Evolutionary conservation across 495 filamentous ascomycete genomes (phyloP).

Genomic region (Articulospora tetracladia): DNA sequence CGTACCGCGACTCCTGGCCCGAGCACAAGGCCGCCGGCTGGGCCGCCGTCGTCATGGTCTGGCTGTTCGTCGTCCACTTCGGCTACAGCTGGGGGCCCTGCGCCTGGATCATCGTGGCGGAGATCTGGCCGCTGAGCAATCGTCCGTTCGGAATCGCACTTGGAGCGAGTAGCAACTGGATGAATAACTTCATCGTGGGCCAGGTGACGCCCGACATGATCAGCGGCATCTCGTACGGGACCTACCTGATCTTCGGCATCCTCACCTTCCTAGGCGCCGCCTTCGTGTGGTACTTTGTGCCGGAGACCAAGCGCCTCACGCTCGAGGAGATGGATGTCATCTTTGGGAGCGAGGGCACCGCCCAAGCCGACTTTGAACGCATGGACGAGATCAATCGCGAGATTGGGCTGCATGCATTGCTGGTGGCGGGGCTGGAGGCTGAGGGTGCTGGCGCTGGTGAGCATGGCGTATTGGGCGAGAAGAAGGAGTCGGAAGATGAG

Average conservation of each 20-base stretch:
- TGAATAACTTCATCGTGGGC: slow-evolving; percentile 56
- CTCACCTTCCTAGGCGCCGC: slow-evolving; percentile 63
- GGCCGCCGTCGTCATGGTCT: slow-evolving; percentile 77
- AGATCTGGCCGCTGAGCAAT: slow-evolving; percentile 74
- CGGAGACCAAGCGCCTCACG: slow-evolving; percentile 67
- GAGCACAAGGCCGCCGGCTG: slow-evolving; percentile 64
- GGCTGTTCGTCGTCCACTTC: slow-evolving; percentile 79
- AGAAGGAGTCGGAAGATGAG: background rate
- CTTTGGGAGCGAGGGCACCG: slow-evolving; percentile 68
- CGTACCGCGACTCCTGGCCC: slow-evolving; percentile 54
- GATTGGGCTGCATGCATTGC: slow-evolving; percentile 51
- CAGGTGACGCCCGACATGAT: slow-evolving; percentile 73
- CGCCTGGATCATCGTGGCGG: slow-evolving; percentile 68
- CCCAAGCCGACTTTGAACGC: slow-evolving; percentile 65
- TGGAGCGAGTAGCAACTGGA: slow-evolving; percentile 57
- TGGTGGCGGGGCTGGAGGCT: slow-evolving; percentile 4
- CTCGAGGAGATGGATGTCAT: slow-evolving; percentile 65
- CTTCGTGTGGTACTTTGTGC: slow-evolving; percentile 74
- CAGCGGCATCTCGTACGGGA: slow-evolving; percentile 64
- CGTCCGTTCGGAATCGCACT: slow-evolving; percentile 71
- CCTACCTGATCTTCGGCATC: slow-evolving; percentile 75
- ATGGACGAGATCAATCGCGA: slow-evolving; percentile 72
- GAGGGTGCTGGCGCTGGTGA: background rate
- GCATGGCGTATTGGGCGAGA: slow-evolving; percentile 1
- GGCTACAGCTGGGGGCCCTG: slow-evolving; percentile 73